These are phyloP conservation scores for Tulasnella calospora DNA, from an alignment of 768 basidiomycete genomes.

Conservation along the genomic window DNA sequence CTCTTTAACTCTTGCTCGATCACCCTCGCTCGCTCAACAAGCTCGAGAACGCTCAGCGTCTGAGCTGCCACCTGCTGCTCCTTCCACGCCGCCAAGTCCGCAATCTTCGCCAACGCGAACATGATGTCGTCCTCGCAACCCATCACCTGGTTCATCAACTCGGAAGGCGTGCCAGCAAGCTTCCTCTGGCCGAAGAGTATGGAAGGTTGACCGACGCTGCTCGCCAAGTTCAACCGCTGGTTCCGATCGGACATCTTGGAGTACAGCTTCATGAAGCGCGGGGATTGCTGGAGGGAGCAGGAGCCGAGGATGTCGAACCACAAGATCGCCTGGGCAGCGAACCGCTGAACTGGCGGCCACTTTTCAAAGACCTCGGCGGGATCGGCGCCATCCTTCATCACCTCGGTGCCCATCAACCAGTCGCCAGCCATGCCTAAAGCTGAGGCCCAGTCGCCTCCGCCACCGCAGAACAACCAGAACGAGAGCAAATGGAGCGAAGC, in stretches of 20 bases:
- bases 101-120: conserved; percentile 72
- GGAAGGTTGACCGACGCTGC: neutral
- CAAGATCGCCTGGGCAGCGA: conserved; percentile 44
- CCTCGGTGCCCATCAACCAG: conserved; percentile 66
- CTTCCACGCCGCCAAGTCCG: conserved; percentile 67
- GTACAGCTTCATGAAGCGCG: conserved; percentile 55
- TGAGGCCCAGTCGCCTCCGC: conserved; percentile 61
- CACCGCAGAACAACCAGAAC: conserved; percentile 67
- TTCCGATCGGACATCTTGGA: conserved; percentile 48
- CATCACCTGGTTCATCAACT: conserved; percentile 25
- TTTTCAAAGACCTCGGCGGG: conserved; percentile 12
- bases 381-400: conserved; percentile 51
- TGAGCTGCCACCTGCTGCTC: conserved; percentile 31
- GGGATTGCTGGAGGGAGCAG: conserved; percentile 40
- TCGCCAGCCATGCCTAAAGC: conserved; percentile 68
- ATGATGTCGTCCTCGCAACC: conserved; percentile 35
- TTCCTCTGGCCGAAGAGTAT: conserved; percentile 1
- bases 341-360: conserved; percentile 17
- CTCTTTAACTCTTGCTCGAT: conserved; percentile 22
- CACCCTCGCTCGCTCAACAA: conserved; percentile 50
- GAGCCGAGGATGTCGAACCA: conserved; percentile 67
- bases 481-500: conserved; percentile 74
- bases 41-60: conserved; percentile 53
- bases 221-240: neutral
- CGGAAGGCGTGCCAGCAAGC: neutral